These are phyloP conservation scores for Daedaleopsis sinensis DNA, from an alignment of 768 basidiomycete species.

Conservation along the genomic window DNA sequence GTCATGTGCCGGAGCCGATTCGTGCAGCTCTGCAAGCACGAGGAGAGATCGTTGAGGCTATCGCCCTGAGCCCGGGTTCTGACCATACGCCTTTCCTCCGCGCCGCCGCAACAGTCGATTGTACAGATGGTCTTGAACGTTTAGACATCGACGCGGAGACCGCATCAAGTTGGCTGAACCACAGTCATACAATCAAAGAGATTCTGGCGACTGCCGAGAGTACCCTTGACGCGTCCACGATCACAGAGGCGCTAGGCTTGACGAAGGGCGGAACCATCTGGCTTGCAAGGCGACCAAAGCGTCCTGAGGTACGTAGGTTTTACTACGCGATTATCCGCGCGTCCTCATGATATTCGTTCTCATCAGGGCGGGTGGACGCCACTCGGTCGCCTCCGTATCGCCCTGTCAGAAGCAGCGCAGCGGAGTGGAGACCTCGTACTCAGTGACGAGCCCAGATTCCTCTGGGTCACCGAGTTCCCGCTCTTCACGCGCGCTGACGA, in stretches of 20 bases:
- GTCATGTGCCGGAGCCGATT: conserved; percentile 11
- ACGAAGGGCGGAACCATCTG: conserved; percentile 40
- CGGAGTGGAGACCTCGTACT: conserved; percentile 59
- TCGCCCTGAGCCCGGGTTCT: conserved; percentile 2
- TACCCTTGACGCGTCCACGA: neutral
- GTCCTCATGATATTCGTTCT: neutral
- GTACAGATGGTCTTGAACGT: conserved; percentile 4
- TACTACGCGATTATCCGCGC: neutral
- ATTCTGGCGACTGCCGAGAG: neutral
- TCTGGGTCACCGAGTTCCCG: conserved; percentile 97
- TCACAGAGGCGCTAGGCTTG: conserved; percentile 45
- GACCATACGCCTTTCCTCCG: conserved; percentile 4
- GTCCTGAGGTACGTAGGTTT: conserved; percentile 47
- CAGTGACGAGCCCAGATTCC: conserved; percentile 70
- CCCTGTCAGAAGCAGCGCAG: conserved; percentile 68
- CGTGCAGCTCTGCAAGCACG: conserved; percentile 14
- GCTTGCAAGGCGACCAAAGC: conserved; percentile 53
- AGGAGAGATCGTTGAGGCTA: conserved; percentile 24
- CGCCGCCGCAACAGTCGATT: neutral
- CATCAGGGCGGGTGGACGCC: conserved; percentile 83
- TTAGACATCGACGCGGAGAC: neutral
- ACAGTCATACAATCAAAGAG: neutral
- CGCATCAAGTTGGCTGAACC: conserved; percentile 6
- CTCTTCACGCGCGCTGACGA: conserved; percentile 85
- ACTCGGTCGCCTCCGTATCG: conserved; percentile 71